Evolutionary conservation across 2,329 filamentous ascomycete species (phyloP).

Genomic region (Biscogniauxia marginata): DNA sequence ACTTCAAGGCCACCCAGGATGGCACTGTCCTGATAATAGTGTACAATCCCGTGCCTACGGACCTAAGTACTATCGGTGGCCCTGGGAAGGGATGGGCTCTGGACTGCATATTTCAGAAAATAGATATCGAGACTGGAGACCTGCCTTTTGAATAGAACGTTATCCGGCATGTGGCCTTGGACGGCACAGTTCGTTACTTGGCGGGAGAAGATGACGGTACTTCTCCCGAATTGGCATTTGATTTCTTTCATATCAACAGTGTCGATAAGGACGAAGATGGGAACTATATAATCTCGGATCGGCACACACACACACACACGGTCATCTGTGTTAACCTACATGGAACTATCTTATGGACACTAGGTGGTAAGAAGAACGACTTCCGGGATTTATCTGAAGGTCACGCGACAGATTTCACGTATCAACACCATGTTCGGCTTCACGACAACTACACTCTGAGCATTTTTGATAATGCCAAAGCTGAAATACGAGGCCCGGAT

Average conservation of each 20-base stretch:
- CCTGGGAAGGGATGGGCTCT: constrained; percentile 18
- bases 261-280: constrained; percentile 33
- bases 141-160: constrained; percentile 24
- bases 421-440: constrained; percentile 40
- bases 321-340: constrained; percentile 31
- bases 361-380: constrained; percentile 36
- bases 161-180: constrained; percentile 11
- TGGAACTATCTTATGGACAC: constrained; percentile 35
- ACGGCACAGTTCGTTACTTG: constrained; percentile 14
- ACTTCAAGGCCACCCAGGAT: constrained; percentile 21
- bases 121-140: constrained; percentile 21
- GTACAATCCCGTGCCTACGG: constrained; percentile 19
- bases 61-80: constrained; percentile 18
- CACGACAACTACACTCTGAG: constrained; percentile 30
- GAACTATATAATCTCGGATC: constrained; percentile 38
- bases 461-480: constrained; percentile 38
- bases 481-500: constrained; percentile 18
- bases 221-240: constrained; percentile 26
- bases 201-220: constrained; percentile 19
- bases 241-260: constrained; percentile 41
- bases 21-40: constrained; percentile 19
- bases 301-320: constrained; percentile 33
- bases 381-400: constrained; percentile 36
- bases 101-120: constrained; percentile 21
- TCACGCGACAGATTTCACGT: constrained; percentile 36